A percentile compares a stretch with the other conserved stretches of the same genome.
Evolutionary conservation across 2,329 filamentous ascomycete genomes (phyloP).

Genomic region (Aschersonia sp.): DNA sequence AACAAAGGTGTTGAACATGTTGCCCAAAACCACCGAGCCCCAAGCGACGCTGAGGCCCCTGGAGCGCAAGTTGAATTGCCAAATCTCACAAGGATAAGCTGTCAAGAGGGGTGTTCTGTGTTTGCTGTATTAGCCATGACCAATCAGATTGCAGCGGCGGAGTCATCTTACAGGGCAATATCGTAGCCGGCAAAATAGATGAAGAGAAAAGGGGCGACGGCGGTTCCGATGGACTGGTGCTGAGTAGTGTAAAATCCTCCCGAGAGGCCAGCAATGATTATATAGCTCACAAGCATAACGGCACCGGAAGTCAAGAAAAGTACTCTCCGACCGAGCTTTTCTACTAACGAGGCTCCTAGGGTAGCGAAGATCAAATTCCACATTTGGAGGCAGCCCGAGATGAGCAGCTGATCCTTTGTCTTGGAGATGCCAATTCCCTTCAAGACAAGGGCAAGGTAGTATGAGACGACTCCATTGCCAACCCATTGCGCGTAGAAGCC

Average conservation of each 20-base stretch:
- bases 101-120: slow-evolving; percentile 32
- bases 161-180: no score
- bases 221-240: slow-evolving; percentile 24
- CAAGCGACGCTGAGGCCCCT: slow-evolving; percentile 30
- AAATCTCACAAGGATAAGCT: slow-evolving; percentile 33
- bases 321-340: slow-evolving; percentile 39
- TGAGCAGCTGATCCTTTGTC: slow-evolving; percentile 28
- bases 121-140: no score
- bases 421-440: slow-evolving; percentile 34
- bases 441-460: slow-evolving; percentile 40
- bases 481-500: slow-evolving; percentile 33
- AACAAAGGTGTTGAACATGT: slow-evolving; percentile 27
- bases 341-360: slow-evolving; percentile 38
- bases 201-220: slow-evolving; percentile 36
- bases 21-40: slow-evolving; percentile 19
- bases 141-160: no score
- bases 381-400: slow-evolving; percentile 38
- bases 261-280: slow-evolving; percentile 30
- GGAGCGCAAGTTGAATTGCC: slow-evolving; percentile 27
- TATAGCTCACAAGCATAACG: slow-evolving; percentile 1
- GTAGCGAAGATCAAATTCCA: slow-evolving; percentile 34
- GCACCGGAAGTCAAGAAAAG: slow-evolving; percentile 29
- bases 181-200: slow-evolving; percentile 29
- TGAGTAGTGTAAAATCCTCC: slow-evolving; percentile 31
- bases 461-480: slow-evolving; percentile 32